phyloP scores from a whole-genome alignment of 139 green algal species.

The Chlamydomonas applanata region DNA sequence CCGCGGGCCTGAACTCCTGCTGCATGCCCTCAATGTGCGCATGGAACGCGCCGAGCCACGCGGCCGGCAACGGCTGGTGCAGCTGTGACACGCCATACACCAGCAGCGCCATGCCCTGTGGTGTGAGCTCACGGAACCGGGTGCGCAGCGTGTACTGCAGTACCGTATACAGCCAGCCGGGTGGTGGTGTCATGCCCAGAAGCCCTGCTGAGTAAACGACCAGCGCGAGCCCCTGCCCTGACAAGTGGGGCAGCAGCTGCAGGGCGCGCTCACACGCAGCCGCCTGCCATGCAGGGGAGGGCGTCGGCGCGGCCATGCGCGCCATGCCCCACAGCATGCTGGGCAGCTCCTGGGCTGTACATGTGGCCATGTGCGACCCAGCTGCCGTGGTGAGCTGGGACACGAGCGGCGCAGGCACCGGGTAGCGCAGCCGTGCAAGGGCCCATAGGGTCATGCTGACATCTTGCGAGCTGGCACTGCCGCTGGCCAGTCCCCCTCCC shows the following conservation, averaged over 20 bases:
- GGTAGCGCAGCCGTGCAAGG: conserved; percentile 6
- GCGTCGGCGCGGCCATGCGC: neutral
- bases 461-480: conserved; percentile 2
- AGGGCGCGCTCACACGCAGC: neutral
- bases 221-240: neutral
- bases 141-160: neutral
- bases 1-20: neutral
- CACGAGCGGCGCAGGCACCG: neutral
- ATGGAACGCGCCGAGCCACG: neutral
- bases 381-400: neutral
- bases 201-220: neutral
- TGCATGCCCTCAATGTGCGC: neutral
- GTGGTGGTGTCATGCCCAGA: neutral
- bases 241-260: neutral
- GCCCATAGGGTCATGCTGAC: conserved; percentile 11
- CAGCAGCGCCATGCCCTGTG: neutral
- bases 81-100: neutral
- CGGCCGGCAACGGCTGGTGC: neutral
- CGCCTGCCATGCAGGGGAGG: neutral
- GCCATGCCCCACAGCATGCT: conserved; percentile 13
- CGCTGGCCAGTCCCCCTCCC: neutral
- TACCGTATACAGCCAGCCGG: neutral
- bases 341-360: conserved; percentile 14
- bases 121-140: neutral
- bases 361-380: neutral